Evolutionary conservation across 2,329 filamentous ascomycete species (phyloP).

Genomic region (Xylariaceae sp.): DNA sequence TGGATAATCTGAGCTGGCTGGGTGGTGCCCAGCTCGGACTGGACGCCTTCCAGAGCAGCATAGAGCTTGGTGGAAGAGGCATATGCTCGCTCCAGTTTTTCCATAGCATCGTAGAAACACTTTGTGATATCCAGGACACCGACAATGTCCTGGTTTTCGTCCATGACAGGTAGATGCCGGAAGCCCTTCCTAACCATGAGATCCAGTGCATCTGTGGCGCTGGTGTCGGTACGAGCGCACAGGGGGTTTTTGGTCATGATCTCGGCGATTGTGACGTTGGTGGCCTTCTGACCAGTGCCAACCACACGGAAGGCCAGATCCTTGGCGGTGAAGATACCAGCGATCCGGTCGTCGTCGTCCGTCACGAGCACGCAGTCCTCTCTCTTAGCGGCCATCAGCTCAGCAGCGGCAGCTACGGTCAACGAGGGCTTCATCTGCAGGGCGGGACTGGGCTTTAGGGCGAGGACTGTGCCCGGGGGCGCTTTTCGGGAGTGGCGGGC

Average conservation of each 20-base stretch:
- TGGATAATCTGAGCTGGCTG: constrained; percentile 99
- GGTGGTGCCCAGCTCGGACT: constrained; percentile 90
- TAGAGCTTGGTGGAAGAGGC: constrained; percentile 97
- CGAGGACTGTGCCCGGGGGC: constrained; percentile 90
- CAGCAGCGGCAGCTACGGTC: constrained; percentile 90
- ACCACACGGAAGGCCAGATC: constrained; percentile 97
- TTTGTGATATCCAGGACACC: constrained; percentile 98
- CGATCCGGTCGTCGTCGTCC: constrained; percentile 95
- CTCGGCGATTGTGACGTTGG: constrained; percentile 86
- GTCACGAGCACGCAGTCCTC: constrained; percentile 98
- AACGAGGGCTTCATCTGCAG: constrained; percentile 96
- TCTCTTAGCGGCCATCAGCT: constrained; percentile 97
- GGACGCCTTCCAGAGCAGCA: constrained; percentile 93
- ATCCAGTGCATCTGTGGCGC: constrained; percentile 93
- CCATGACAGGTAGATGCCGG: constrained; percentile 96
- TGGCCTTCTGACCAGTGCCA: constrained; percentile 81
- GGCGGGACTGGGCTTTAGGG: constrained; percentile 89
- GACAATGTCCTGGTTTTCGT: constrained; percentile 98
- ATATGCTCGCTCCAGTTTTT: constrained; percentile 96
- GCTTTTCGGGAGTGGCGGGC: constrained; percentile 86
- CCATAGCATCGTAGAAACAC: constrained; percentile 99
- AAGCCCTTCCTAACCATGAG: constrained; percentile 98
- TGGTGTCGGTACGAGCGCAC: constrained; percentile 94
- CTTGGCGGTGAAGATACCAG: constrained; percentile 98
- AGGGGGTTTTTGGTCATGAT: constrained; percentile 99